Evolutionary conservation across 352 stramenopile species (phyloP), one percentile per base, ranked within the genome.

Genomic region (Phytophthora aleatoria): DNA sequence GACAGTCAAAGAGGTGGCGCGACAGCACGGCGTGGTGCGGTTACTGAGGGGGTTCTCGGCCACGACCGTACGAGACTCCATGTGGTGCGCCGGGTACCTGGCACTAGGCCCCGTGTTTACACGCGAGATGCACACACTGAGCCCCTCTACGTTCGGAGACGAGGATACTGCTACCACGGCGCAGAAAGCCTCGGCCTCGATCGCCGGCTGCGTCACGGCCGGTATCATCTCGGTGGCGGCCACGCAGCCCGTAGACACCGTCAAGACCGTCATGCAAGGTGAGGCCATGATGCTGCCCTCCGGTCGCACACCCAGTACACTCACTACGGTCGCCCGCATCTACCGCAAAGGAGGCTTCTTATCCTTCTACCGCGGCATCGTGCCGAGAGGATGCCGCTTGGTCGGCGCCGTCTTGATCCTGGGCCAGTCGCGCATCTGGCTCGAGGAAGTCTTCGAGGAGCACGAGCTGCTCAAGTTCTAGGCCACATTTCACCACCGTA

Each of bases 211-310:
- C 50, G 71, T 91, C 26, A 55, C 85, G 15, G 83, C 87, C 7
- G 87, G 87, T 1, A 72, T 95, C 11, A 64, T 92, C 20, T 90
- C 87, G 1, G 85, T 95, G 15, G 79, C 77, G 55, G 83, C 65
- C 28, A 95, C 84, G 48, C 87, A 95, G 68, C 87, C 87, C 8
- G 68, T 95, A 11, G 87, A 95, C 55, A 95, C 85, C 11, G 57
- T 95, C 51, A 95, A 95, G 77, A 95, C 86, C 1, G 83, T 95
- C 24, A 90, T 93, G 77, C 87, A 95, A 57, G 87, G 87, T 33
- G 83, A 95, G 52, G 83, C 84, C 12, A 70, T 92, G 63, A 49
- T 51, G 24, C 51, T 89, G 11, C 64, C 77, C 1, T 67, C 77
- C 1, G 57, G 69, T 30, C 69, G 68, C 12, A 63, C 77, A 1